Conservation (phyloP, 225 moss, liverwort and hornwort species). For the Ulota crispa region DNA sequence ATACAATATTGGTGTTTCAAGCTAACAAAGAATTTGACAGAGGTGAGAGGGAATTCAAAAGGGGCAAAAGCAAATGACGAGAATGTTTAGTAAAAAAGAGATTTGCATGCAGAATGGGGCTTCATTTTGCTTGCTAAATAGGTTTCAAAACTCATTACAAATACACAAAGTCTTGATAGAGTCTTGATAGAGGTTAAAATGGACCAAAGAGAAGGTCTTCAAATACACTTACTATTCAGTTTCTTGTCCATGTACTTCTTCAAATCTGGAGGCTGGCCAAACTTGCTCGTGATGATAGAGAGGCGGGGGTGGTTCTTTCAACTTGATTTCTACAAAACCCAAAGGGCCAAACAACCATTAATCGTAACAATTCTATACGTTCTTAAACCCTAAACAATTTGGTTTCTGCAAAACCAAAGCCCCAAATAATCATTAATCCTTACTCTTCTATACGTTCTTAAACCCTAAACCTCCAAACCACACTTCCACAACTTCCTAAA, state of each 20-base stretch:
- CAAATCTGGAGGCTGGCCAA: conserved; percentile 98
- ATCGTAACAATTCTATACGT: background rate
- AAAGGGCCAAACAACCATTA: background rate
- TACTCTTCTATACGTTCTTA: background rate
- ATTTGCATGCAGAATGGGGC: too few species aligned
- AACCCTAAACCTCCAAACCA: background rate
- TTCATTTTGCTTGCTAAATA: too few species aligned
- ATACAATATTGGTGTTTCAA: too few species aligned
- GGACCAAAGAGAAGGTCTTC: background rate
- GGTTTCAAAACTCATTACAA: background rate
- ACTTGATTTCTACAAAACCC: background rate
- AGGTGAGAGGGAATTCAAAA: too few species aligned
- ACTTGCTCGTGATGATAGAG: conserved; percentile 82
- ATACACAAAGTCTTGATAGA: background rate
- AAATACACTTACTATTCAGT: conserved; percentile 66
- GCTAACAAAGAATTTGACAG: too few species aligned
- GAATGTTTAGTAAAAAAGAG: too few species aligned
- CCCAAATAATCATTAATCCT: background rate
- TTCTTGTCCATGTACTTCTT: conserved; percentile 99
- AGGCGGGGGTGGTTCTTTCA: background rate
- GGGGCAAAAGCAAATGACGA: too few species aligned
- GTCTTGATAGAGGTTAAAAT: too few species aligned
- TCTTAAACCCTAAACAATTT: conserved; percentile 4
- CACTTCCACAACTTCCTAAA: background rate
- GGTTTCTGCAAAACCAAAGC: background rate